Evolutionary conservation across 768 basidiomycete genomes (phyloP).

Genomic region (Lanmaoa rubissima): DNA sequence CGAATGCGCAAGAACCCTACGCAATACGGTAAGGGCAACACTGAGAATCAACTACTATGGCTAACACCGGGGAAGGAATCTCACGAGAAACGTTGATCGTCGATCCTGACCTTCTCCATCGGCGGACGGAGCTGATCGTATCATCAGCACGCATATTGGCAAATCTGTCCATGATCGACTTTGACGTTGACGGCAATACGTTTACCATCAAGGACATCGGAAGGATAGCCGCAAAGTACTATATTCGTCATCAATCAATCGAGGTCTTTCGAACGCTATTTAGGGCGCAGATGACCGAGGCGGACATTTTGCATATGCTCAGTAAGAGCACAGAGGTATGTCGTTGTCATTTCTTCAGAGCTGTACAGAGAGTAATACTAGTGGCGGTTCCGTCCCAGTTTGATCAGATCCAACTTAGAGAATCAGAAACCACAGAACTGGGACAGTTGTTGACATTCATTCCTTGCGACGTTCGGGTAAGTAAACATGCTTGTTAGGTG

Average conservation of each 20-base stretch:
- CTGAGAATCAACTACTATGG: not conserved
- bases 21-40: conserved; percentile 60
- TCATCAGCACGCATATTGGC: conserved; percentile 66
- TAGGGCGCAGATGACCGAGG: conserved; percentile 84
- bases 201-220: conserved; percentile 87
- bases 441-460: conserved; percentile 61
- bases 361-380: not conserved
- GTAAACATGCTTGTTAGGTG: conserved; percentile 9
- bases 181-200: conserved; percentile 53
- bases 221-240: conserved; percentile 96
- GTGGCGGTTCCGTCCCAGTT: conserved; percentile 52
- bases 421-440: conserved; percentile 84
- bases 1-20: conserved; percentile 92
- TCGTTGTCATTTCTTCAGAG: conserved; percentile 9
- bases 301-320: conserved; percentile 84
- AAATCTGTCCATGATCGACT: conserved; percentile 77
- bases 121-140: conserved; percentile 65
- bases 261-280: conserved; percentile 84
- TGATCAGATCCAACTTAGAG: conserved; percentile 91
- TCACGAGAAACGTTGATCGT: conserved; percentile 61
- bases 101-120: conserved; percentile 71
- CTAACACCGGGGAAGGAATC: conserved; percentile 53
- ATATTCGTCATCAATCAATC: conserved; percentile 82
- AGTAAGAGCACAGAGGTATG: conserved; percentile 87
- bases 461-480: conserved; percentile 81